Percentiles rank a stretch among this genome's conserved stretches.
Evolutionary conservation across 352 stramenopile species (phyloP).

Genomic region (Phytophthora idaei): DNA sequence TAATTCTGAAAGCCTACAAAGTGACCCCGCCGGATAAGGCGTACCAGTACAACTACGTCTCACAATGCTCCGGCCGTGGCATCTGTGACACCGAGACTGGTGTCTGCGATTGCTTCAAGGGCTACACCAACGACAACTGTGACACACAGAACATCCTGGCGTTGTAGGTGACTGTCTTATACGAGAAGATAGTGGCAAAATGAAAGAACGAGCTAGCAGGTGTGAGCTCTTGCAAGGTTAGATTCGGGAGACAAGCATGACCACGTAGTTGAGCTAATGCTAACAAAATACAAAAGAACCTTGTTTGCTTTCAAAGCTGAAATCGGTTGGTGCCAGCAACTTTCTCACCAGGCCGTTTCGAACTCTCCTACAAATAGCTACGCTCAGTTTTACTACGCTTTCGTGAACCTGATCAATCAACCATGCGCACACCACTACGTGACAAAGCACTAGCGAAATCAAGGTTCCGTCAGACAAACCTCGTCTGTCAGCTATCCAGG

Average conservation of each 20-base stretch:
- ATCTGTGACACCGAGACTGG: slow-evolving; percentile 70
- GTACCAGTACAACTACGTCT: slow-evolving; percentile 74
- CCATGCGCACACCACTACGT: not conserved
- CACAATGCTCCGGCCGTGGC: slow-evolving; percentile 73
- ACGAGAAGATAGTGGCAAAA: not conserved
- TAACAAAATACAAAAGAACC: not conserved
- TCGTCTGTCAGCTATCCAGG: slow-evolving; percentile 25
- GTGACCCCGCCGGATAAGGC: slow-evolving; percentile 36
- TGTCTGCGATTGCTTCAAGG: slow-evolving; percentile 88
- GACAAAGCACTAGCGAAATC: not conserved
- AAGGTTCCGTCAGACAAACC: not conserved
- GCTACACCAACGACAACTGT: slow-evolving; percentile 90
- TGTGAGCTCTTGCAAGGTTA: not conserved
- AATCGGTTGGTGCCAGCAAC: not conserved
- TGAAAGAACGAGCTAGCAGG: not conserved
- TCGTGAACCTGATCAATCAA: no score
- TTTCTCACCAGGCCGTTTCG: not conserved
- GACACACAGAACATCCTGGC: slow-evolving; percentile 85
- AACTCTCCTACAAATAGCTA: not conserved
- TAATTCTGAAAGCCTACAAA: slow-evolving; percentile 29
- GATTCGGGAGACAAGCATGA: no score
- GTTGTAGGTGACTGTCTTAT: slow-evolving; percentile 40
- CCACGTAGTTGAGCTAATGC: not conserved
- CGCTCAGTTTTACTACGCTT: not conserved
- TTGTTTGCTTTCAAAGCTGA: not conserved